Conservation (phyloP, 2,329 filamentous ascomycete genomes). For the Trichothecium sympodiale region DNA sequence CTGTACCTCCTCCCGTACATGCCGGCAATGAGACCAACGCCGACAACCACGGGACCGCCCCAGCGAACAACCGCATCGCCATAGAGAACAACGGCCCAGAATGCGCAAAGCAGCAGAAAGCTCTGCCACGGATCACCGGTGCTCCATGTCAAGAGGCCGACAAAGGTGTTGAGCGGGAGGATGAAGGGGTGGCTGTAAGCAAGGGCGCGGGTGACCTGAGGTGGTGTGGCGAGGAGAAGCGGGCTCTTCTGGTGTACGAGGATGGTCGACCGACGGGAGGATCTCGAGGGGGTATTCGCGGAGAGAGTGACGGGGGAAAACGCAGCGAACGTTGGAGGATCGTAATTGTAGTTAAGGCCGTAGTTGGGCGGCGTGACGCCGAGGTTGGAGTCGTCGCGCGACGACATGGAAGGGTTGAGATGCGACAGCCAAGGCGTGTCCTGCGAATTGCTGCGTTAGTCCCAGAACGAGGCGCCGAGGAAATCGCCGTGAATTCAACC, state of each 20-base stretch:
- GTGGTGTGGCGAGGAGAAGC: conserved; percentile 82
- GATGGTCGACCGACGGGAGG: conserved; percentile 72
- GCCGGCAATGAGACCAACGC: conserved; percentile 68
- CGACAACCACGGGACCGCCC: conserved; percentile 74
- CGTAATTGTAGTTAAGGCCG: conserved; percentile 8
- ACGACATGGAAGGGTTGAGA: conserved; percentile 25
- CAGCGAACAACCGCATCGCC: conserved; percentile 72
- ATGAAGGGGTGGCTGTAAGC: conserved; percentile 95
- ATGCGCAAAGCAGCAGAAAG: conserved; percentile 74
- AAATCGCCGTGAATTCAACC: conserved; percentile 1
- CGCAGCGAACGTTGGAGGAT: conserved; percentile 67
- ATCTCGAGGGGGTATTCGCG: conserved; percentile 47
- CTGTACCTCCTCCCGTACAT: conserved; percentile 92
- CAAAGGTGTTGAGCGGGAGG: conserved; percentile 74
- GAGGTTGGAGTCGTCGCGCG: conserved; percentile 23
- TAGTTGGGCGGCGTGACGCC: conserved; percentile 21
- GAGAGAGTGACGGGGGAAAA: conserved; percentile 80
- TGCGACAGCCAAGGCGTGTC: conserved; percentile 42
- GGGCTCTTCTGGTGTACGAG: conserved; percentile 96
- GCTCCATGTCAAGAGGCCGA: conserved; percentile 85
- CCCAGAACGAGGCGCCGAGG: not conserved
- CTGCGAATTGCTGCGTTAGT: conserved; percentile 15
- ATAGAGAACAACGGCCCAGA: conserved; percentile 81
- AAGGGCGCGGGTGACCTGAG: conserved; percentile 84
- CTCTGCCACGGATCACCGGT: conserved; percentile 93